Percentiles rank a stretch among this genome's conserved stretches.
Conservation (phyloP, 306 rosid genomes). For the Inga oerstediana region DNA sequence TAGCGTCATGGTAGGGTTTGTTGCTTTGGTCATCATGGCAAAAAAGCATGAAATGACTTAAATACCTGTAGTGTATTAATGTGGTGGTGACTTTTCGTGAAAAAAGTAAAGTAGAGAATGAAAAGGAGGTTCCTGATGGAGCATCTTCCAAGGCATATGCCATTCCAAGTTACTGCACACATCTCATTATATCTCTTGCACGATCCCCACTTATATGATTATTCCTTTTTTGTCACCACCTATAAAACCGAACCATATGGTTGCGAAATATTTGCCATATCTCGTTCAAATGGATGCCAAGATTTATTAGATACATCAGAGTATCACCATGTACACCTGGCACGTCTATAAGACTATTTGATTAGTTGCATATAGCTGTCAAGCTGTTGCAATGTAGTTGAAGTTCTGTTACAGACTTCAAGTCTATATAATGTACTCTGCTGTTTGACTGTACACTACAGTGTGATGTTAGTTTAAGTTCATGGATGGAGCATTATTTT, state of each 20-base stretch:
- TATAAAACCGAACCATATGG: not conserved
- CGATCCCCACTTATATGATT: not conserved
- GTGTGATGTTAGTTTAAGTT: not conserved
- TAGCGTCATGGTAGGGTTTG: constrained; percentile 38
- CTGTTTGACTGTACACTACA: not conserved
- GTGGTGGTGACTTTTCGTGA: constrained; percentile 45
- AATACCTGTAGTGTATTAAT: constrained; percentile 37
- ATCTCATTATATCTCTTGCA: constrained; percentile 42
- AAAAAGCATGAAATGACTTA: constrained; percentile 67
- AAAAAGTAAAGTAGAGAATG: constrained; percentile 48
- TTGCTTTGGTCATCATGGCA: constrained; percentile 58
- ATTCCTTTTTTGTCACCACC: not conserved
- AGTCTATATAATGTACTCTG: too few relatives aligned
- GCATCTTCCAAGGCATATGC: constrained; percentile 97
- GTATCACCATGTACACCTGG: too few relatives aligned
- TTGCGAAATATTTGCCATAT: not conserved
- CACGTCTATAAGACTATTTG: too few relatives aligned
- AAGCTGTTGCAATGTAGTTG: too few relatives aligned
- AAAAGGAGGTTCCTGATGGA: constrained; percentile 48
- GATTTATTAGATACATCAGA: too few relatives aligned
- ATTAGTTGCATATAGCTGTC: too few relatives aligned
- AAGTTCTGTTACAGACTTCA: too few relatives aligned
- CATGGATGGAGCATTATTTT: not conserved
- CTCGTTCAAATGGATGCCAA: not conserved
- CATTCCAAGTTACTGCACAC: constrained; percentile 49